Evolutionary conservation across 2,329 filamentous ascomycete genomes (phyloP), one percentile per base, ranked within the genome.

Genomic region (Ophiosphaerella korrae): DNA sequence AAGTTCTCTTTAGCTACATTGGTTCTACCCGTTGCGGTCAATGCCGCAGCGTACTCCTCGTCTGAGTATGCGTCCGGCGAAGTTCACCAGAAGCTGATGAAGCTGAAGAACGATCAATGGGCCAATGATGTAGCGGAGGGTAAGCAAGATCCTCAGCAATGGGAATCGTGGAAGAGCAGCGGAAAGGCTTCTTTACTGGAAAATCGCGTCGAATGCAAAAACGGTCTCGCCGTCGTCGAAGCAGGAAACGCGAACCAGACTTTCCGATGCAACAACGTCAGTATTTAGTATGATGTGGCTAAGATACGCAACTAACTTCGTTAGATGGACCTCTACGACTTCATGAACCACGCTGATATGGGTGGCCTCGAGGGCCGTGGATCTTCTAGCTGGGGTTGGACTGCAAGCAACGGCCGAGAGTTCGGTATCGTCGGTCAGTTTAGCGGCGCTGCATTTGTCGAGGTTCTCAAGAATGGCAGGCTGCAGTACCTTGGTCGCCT

Each of bases 291-390:
- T 9, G 2, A 23, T 8, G 14, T 33, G 1, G 2, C 0, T 23
- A 21, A 2, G n/a, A 33, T 11, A 26, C 14, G 3, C 12, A 21
- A 58, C 71, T 81, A 16, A 57, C 32, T 11, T 29, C 3, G 7
- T 16, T 43, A 67, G 71, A 74, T 83, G n/a, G 82, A 84, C 55
- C 74, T 83, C 1, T 81, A 83, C 62, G 78, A 82, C 62, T 84
- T 85, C 66, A 68, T 81, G 26, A 78, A 75, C 49, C 82, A 85
- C 54, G 76, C 76, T 8, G 78, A 79, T 32, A 75, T 85, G 8
- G 82, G 82, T 12, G 79, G 77, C 48, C 59, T 60, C 32, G 66
- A 64, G 42, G 75, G 74, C 16, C 67, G 67, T 37, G 76, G 75
- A 23, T 74, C 72, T 8, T 75, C 72, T 3, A 79, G 76, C 0